A percentile compares a stretch with the other conserved stretches of the same genome.
phyloP scores from a whole-genome alignment of 805 yeast species.

The Gaillardinia entomophila region DNA sequence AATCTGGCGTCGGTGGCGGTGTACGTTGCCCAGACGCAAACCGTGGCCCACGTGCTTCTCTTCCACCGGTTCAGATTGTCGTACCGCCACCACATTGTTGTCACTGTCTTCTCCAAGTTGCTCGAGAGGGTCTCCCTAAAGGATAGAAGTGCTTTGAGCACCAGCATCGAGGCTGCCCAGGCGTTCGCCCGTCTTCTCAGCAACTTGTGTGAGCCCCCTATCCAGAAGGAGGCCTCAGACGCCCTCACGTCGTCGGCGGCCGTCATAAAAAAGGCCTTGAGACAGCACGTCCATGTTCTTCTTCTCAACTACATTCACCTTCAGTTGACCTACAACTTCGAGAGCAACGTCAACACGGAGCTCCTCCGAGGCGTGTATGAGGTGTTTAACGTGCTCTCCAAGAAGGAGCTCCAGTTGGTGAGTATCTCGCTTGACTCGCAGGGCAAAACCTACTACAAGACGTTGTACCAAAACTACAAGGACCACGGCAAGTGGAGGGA shows the following conservation, averaged over 20 bases:
- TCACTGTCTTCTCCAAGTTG: constrained; percentile 42
- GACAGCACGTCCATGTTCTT: constrained; percentile 58
- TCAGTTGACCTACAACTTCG: constrained; percentile 46
- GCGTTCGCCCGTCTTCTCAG: constrained; percentile 53
- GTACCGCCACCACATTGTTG: constrained; percentile 66
- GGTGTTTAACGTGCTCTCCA: constrained; percentile 65
- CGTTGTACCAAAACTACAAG: constrained; percentile 66
- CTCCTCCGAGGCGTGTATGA: constrained; percentile 53
- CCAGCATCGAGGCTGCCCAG: constrained; percentile 33
- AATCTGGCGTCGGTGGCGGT: constrained; percentile 14
- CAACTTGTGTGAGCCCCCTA: constrained; percentile 70
- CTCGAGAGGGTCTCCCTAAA: constrained; percentile 41
- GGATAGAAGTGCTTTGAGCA: constrained; percentile 8
- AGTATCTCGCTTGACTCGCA: constrained; percentile 63
- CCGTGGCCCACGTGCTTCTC: constrained; percentile 56
- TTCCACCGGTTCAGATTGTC: constrained; percentile 66
- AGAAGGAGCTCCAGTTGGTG: constrained; percentile 55
- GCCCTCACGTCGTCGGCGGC: constrained; percentile 51
- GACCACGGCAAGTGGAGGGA: constrained; percentile 80
- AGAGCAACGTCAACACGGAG: constrained; percentile 39
- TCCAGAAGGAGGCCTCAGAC: constrained; percentile 18
- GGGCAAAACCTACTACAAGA: constrained; percentile 62
- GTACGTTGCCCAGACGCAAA: constrained; percentile 38
- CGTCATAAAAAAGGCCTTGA: constrained; percentile 50
- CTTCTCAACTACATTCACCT: constrained; percentile 53